phyloP scores from a whole-genome alignment of 495 filamentous ascomycete species.

The Bacidia gigantensis region DNA sequence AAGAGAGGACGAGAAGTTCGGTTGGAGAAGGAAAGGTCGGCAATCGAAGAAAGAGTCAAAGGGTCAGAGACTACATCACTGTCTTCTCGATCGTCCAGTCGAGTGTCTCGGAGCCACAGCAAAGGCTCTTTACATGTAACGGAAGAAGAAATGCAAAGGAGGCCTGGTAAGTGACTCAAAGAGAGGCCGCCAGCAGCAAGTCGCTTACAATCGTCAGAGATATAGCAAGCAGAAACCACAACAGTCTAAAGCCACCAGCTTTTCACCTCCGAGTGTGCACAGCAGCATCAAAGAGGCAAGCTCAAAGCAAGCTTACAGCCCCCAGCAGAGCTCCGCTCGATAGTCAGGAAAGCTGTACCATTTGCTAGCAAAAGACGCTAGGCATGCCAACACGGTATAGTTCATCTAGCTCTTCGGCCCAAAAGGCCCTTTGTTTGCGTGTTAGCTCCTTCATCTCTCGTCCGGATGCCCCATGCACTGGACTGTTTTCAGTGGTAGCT shows the following conservation, averaged over 20 bases:
- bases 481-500: too few species aligned
- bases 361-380: neutral
- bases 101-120: neutral
- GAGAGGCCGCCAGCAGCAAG: too few species aligned
- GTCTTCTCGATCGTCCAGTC: neutral
- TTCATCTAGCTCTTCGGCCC: neutral
- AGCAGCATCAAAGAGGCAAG: too few species aligned
- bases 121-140: neutral
- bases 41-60: slow-evolving; percentile 36
- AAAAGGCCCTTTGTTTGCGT: too few species aligned
- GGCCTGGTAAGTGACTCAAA: neutral
- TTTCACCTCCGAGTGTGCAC: too few species aligned
- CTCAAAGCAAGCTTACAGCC: slow-evolving; percentile 9
- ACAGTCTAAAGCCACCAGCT: too few species aligned
- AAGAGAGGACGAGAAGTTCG: slow-evolving; percentile 79
- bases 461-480: too few species aligned
- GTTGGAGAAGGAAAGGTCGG: slow-evolving; percentile 52
- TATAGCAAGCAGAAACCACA: too few species aligned
- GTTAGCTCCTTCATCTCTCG: too few species aligned
- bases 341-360: slow-evolving; percentile 11
- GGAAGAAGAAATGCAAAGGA: neutral
- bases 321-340: slow-evolving; percentile 13
- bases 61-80: neutral
- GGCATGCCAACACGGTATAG: neutral
- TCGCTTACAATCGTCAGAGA: too few species aligned